phyloP scores from a whole-genome alignment of 2,329 filamentous ascomycete genomes.

The Pseudocercospora crystallina region DNA sequence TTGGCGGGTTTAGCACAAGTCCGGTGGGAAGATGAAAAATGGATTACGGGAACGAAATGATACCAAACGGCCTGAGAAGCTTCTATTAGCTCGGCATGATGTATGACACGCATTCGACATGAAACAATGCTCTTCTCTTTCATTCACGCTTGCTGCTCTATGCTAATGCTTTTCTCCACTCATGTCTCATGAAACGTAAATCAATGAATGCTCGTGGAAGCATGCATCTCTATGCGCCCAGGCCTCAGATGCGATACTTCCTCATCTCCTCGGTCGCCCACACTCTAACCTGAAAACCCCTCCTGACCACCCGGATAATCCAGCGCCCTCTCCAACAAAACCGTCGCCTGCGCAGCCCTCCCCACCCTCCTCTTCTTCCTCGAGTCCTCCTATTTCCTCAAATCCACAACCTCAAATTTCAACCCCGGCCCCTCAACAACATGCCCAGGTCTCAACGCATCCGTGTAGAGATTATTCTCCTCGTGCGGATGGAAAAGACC shows the following conservation, averaged over 20 bases:
- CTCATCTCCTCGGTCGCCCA: neutral
- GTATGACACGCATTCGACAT: no score
- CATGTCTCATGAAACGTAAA: no score
- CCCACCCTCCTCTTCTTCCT: neutral
- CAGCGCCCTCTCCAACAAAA: neutral
- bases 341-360: neutral
- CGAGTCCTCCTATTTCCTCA: conserved; percentile 40
- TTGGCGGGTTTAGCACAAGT: no score
- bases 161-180: no score
- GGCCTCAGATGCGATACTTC: no score
- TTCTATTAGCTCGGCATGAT: no score
- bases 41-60: neutral
- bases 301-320: no score
- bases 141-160: no score
- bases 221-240: no score
- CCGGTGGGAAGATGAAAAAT: no score
- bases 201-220: no score
- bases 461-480: conserved; percentile 73
- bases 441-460: conserved; percentile 61
- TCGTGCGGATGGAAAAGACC: conserved; percentile 81
- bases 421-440: conserved; percentile 58
- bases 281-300: neutral
- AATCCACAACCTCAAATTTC: conserved; percentile 65
- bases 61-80: neutral
- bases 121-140: no score